Percentiles rank a stretch among this genome's conserved stretches.
These are phyloP conservation scores for Mrakia hoshinonis DNA, from an alignment of 768 basidiomycete genomes.

Conservation along the genomic window DNA sequence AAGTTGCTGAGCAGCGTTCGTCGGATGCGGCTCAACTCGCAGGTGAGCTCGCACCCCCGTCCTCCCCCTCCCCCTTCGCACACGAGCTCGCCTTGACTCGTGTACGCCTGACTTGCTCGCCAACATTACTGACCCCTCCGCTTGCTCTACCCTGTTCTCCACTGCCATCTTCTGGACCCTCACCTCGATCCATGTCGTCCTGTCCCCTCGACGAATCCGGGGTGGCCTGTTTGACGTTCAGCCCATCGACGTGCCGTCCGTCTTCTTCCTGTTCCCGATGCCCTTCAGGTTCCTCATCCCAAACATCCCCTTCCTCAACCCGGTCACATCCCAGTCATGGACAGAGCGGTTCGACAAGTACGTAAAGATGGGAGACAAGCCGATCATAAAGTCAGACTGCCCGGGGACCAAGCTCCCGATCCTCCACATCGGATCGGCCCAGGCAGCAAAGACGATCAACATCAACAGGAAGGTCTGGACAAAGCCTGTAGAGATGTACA, in stretches of 20 bases:
- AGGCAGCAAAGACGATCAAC: conserved; percentile 8
- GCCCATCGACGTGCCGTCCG: background rate
- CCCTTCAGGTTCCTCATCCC: conserved; percentile 11
- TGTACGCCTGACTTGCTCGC: no score
- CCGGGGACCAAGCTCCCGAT: background rate
- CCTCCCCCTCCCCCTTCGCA: background rate
- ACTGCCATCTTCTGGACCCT: no score
- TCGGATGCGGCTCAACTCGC: background rate
- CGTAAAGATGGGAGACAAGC: background rate
- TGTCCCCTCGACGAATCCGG: no score
- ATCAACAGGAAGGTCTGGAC: conserved; percentile 1
- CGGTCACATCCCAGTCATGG: background rate
- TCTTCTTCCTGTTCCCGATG: conserved; percentile 11
- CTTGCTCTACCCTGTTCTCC: no score
- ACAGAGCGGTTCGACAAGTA: background rate
- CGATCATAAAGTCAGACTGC: background rate
- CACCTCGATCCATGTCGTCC: no score
- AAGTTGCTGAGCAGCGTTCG: background rate
- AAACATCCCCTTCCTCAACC: conserved; percentile 16
- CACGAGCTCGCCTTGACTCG: no score
- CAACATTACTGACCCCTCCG: no score
- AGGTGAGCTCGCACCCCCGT: background rate
- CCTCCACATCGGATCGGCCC: background rate
- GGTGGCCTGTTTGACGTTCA: no score
- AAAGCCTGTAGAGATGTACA: conserved; percentile 16